Base-by-base conservation (phyloP, 108 stramenopile species). In the Pseudonitzschia multistriata region DNA sequence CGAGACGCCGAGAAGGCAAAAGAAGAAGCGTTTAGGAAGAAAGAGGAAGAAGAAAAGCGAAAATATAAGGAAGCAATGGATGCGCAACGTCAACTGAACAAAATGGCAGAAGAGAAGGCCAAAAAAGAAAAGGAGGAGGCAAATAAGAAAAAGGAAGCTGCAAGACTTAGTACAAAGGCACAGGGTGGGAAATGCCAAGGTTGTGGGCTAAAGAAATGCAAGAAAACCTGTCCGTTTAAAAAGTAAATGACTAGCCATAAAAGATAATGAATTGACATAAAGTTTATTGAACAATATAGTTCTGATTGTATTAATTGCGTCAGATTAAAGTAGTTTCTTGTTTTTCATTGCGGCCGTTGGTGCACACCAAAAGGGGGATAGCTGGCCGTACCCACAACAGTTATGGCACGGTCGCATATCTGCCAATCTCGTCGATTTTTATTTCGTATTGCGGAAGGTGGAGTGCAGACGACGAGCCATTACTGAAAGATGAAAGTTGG, bases 11-110 rank as follows among this genome's bases (percentile, higher is more conserved):
- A 83, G 50, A 77, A 81, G 48, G 74, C 71, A 28, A 75, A 71
- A 48, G 88, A 95, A 70, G 89, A 91, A 61, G 91, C 87, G 56
- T 59, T 66, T 30, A 59, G 53, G 29, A 70, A 56, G 27, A 87
- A 83, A 70, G 93, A 95, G 68, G 90, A 79, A 52, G 91, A 89
- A 72, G 94, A 95, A 71, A 66, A 88, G 31, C 81, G 73, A 56
- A 81, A 74, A 33, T 95, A 88, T 68, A 91, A 90, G 50, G 91
- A 90, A 68, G 94, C 94, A 14, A 95, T 95, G 94, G 91, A 95
- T 62, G 94, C 94, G n/a, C 89, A 90, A 70, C 79, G 94, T 10
- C 69, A 84, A 50, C 75, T 95, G 6, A 87, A 91, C 30, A 81
- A 81, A 39, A 66, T 94, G 7, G 82, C 66, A 79, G 75, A 71